phyloP scores from a whole-genome alignment of 2,329 filamentous ascomycete species.

The Fusarium sp. region DNA sequence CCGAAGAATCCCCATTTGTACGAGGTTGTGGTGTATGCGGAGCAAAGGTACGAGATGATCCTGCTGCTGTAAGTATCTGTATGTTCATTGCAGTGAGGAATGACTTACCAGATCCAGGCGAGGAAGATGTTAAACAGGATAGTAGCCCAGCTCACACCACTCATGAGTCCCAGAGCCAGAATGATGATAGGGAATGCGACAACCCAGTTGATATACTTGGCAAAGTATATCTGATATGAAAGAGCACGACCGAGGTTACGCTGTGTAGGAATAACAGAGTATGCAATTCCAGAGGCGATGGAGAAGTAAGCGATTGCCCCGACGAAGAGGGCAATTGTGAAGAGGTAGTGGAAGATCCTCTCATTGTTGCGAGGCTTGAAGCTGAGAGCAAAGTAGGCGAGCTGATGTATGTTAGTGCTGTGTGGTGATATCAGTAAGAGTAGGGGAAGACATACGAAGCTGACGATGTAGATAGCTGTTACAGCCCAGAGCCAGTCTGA shows the following conservation, averaged over 20 bases:
- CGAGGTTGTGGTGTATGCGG: slow-evolving; percentile 56
- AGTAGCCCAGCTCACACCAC: slow-evolving; percentile 65
- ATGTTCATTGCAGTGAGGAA: too few species aligned
- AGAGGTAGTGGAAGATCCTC: slow-evolving; percentile 66
- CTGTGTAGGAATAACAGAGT: slow-evolving; percentile 49
- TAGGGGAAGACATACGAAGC: slow-evolving; percentile 51
- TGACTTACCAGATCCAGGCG: slow-evolving; percentile 57
- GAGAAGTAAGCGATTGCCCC: slow-evolving; percentile 62
- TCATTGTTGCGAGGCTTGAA: slow-evolving; percentile 57
- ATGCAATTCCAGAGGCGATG: slow-evolving; percentile 62
- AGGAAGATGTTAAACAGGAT: slow-evolving; percentile 61
- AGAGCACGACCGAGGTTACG: slow-evolving; percentile 31
- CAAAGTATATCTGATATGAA: slow-evolving; percentile 62
- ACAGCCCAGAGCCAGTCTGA: slow-evolving; percentile 66
- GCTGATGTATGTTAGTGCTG: slow-evolving; percentile 42
- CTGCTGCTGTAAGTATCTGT: slow-evolving; percentile 14
- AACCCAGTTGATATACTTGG: slow-evolving; percentile 65
- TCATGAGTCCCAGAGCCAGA: slow-evolving; percentile 59
- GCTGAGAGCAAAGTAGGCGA: slow-evolving; percentile 53
- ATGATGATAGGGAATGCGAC: slow-evolving; percentile 58
- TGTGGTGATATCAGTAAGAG: not conserved
- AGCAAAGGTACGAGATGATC: slow-evolving; percentile 59
- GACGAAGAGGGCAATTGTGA: slow-evolving; percentile 58
- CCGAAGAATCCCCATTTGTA: slow-evolving; percentile 69
- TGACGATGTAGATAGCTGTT: slow-evolving; percentile 57